phyloP scores from a whole-genome alignment of 495 filamentous ascomycete genomes.

The Glarea lozoyensis region DNA sequence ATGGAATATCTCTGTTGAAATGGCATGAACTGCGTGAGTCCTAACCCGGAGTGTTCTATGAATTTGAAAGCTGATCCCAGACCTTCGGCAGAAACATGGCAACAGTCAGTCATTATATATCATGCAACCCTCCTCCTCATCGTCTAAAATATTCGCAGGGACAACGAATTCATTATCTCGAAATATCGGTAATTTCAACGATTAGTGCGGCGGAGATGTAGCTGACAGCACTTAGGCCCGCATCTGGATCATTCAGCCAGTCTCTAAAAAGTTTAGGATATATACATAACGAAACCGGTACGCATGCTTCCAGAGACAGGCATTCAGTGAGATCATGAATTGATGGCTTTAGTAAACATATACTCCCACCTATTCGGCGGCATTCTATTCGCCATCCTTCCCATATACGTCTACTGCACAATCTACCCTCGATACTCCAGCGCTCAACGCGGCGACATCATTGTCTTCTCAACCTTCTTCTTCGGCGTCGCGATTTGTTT shows the following conservation, averaged over 20 bases:
- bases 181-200: slow-evolving; percentile 11
- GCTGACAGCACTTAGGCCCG: slow-evolving; percentile 1
- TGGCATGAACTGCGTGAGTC: slow-evolving; percentile 1
- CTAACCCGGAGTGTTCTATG: background rate
- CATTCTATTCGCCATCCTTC: slow-evolving; percentile 32
- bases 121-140: background rate
- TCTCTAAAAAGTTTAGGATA: slow-evolving; percentile 17
- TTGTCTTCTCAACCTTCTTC: slow-evolving; percentile 38
- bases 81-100: background rate
- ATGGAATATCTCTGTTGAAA: background rate
- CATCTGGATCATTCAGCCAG: slow-evolving; percentile 9
- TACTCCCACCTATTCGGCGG: slow-evolving; percentile 22
- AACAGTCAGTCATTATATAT: background rate
- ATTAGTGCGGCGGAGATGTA: background rate
- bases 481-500: slow-evolving; percentile 42
- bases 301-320: background rate
- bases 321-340: background rate
- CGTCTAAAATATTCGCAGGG: slow-evolving; percentile 2
- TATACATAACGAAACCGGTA: slow-evolving; percentile 21
- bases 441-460: slow-evolving; percentile 27
- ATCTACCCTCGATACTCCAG: slow-evolving; percentile 16
- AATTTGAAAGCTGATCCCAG: background rate
- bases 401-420: slow-evolving; percentile 27
- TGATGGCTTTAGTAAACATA: slow-evolving; percentile 21
- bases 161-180: slow-evolving; percentile 21